Base-by-base conservation (phyloP, 768 basidiomycete genomes). In the Agaricus blazei region DNA sequence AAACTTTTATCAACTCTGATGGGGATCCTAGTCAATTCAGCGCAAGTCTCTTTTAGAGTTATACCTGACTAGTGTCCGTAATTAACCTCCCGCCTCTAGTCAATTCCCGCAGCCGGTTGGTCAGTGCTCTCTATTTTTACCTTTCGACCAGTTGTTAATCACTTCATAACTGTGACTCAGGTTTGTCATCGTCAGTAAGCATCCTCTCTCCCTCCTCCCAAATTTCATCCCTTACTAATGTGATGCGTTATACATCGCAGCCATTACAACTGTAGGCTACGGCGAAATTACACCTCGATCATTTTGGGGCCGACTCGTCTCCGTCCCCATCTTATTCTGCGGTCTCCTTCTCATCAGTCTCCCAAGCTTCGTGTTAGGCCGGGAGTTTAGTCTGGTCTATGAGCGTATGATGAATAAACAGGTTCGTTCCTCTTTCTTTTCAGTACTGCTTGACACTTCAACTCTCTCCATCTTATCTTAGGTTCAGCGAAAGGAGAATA, bases 361-460 rank as follows among this genome's bases (percentile, higher is more conserved):
- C 4, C 93, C 93, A 6, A 88, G 85, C 63, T 96, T 97, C 64
- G 93, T 97, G 1, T 82, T 97, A 12, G 93, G 93, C 0, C 74
- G 93, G 37, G 93, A 97, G 66, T 97, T 97, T 67, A 91, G 90
- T 57, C 73, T 86, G 11, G 90, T 94, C 1, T 97, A 93, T 88
- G 91, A 94, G 55, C 78, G 77, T 29, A 92, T 94, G 90, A 77
- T 76, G 0, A 70, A 8, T 28, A 65, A 19, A 68, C 76, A 48
- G 70, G 75, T 44, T 80, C 77, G 42, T n/a, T 75, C 57, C 41
- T 40, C 23, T 31, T 9, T 15, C 24, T 28, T 27, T 1, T 43
- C 26, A 23, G 9, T 26, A 15, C 34, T 8, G 34, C 11, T 34
- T 34, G 29, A 11, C 19, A 57, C 50, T 52, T 59, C 3, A 48